A percentile compares a stretch with the other conserved stretches of the same genome.
phyloP scores from a whole-genome alignment of 768 basidiomycete species.

The Podaxis sp. region DNA sequence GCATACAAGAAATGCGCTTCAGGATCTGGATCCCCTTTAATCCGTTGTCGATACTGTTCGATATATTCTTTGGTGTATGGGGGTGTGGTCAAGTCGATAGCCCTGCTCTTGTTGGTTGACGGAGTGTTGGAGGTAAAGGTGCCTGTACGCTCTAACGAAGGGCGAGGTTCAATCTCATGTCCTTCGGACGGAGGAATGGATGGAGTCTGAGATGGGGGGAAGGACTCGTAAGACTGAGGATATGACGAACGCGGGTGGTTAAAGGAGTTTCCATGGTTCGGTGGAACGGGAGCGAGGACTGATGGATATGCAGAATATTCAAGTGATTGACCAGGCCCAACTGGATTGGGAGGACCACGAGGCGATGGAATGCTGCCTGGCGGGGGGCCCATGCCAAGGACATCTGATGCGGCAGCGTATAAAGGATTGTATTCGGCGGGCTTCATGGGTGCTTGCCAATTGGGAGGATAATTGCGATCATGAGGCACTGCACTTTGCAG shows the following conservation, averaged over 20 bases:
- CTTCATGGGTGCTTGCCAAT: conserved; percentile 26
- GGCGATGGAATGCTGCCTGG: conserved; percentile 29
- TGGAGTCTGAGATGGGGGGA: conserved; percentile 22
- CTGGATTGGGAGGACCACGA: conserved; percentile 17
- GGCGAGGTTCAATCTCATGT: conserved; percentile 58
- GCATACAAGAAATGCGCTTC: conserved; percentile 97
- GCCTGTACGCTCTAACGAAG: conserved; percentile 53
- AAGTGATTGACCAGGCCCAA: conserved; percentile 10
- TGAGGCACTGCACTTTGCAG: conserved; percentile 20
- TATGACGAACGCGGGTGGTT: conserved; percentile 17
- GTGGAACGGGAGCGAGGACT: conserved; percentile 15
- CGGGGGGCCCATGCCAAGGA: conserved; percentile 75
- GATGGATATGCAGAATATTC: conserved; percentile 18
- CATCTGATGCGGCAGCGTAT: conserved; percentile 76
- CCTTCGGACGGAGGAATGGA: conserved; percentile 24
- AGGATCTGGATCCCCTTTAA: conserved; percentile 97
- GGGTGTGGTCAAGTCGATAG: conserved; percentile 76
- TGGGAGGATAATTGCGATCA: conserved; percentile 35
- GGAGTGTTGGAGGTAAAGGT: conserved; percentile 55
- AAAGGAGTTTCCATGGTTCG: conserved; percentile 13
- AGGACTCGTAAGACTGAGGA: conserved; percentile 21
- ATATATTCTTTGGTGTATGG: conserved; percentile 96
- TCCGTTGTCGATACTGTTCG: conserved; percentile 94
- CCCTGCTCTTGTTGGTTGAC: conserved; percentile 70
- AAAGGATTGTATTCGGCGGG: conserved; percentile 52